Base-by-base conservation (phyloP, 345 rosid species). In the Ricinus communis region DNA sequence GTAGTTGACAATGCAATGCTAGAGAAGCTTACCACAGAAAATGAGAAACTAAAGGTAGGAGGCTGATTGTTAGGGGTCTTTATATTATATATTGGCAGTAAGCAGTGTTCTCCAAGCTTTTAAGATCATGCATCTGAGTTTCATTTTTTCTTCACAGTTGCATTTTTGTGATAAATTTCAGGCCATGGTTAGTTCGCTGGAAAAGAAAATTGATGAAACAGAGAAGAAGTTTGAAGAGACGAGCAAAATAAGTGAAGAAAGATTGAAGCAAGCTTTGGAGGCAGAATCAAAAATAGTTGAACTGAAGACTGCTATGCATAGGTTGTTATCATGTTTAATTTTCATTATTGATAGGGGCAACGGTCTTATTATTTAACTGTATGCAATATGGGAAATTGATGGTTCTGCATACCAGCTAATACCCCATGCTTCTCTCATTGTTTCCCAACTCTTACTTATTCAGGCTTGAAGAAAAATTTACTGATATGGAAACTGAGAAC, bases 401-500 rank as follows among this genome's bases (percentile, higher is more conserved):
- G 65, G 13, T 31, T 61, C 27, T 25, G 12, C 55, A 1, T 41
- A 16, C 30, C 31, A 43, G 7, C 58, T 60, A 68, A 49, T 65
- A 16, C 15, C 13, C 62, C 30, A 53, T 68, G 36, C 8, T 10
- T 31, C 3, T 45, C 31, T 65, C 54, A 50, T 31, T 71, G 47
- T 62, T 65, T 16, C 5, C 21, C 15, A 49, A 19, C 8, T 47
- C 13, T 78, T 45, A 30, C 74, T 75, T 76, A 41, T 81, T 74
- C 85, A 95, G 99, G 74, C 99, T 95, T 72, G 89, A 88, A 79
- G 99, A 89, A 82, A 89, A 90, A 72, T 84, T 88, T 72, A 83
- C 85, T 59, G 94, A 86, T 73, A 83, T 93, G 83, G 98, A 90
- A 86, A 79, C 85, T 75, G 99, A 93, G 81, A 90, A 89, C 73